phyloP scores from a whole-genome alignment of 495 filamentous ascomycete species.

The Penicillium herquei region DNA sequence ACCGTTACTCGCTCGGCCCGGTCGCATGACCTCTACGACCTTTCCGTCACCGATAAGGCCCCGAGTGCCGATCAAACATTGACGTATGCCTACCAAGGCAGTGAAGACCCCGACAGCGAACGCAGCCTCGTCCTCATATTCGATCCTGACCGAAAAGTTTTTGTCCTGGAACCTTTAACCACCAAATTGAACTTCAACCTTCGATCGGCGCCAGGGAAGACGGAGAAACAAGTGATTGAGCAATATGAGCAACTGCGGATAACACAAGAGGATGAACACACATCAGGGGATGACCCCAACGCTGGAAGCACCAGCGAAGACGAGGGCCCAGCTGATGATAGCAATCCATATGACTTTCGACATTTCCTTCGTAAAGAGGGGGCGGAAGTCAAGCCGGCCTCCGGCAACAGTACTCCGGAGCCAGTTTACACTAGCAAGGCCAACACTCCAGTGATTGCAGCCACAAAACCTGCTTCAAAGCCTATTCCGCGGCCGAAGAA shows the following conservation, averaged over 20 bases:
- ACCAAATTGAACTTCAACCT: constrained; percentile 59
- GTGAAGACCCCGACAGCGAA: constrained; percentile 43
- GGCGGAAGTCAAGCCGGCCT: constrained; percentile 35
- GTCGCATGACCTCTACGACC: constrained; percentile 43
- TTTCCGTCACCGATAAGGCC: constrained; percentile 50
- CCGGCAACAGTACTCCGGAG: constrained; percentile 40
- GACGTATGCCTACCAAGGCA: constrained; percentile 51
- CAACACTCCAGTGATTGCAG: constrained; percentile 31
- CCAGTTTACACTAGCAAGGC: constrained; percentile 32
- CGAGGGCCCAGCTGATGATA: constrained; percentile 46
- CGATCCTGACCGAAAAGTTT: constrained; percentile 47
- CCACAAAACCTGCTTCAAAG: constrained; percentile 28
- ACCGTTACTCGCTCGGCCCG: constrained; percentile 39
- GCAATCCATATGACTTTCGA: constrained; percentile 59
- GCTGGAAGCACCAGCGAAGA: constrained; percentile 39
- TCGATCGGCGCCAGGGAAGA: constrained; percentile 46
- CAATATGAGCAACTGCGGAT: constrained; percentile 49
- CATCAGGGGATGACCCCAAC: constrained; percentile 40
- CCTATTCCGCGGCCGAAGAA: constrained; percentile 31
- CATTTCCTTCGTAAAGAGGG: constrained; percentile 52
- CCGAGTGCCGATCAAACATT: constrained; percentile 41
- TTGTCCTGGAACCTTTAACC: constrained; percentile 51
- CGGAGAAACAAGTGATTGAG: constrained; percentile 41
- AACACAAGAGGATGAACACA: constrained; percentile 38
- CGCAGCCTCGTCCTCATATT: constrained; percentile 51